A percentile compares a stretch with the other conserved stretches of the same genome.
Evolutionary conservation across 805 yeast genomes (phyloP).

Genomic region (Middelhovenomyces tepae): DNA sequence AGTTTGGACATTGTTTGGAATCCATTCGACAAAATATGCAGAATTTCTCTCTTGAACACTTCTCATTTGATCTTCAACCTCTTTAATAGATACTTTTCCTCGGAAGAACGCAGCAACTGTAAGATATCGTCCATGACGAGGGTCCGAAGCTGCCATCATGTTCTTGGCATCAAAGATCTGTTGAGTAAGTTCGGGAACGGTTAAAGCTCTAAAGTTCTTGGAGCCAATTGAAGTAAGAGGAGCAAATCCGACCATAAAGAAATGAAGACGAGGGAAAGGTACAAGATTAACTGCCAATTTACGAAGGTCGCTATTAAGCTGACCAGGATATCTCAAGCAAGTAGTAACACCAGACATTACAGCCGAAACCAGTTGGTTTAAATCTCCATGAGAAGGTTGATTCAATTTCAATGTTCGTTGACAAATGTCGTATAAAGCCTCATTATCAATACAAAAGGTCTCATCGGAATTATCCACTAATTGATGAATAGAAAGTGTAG

Average conservation of each 20-base stretch:
- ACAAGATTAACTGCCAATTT: constrained; percentile 90
- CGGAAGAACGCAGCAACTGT: constrained; percentile 92
- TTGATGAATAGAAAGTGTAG: constrained; percentile 84
- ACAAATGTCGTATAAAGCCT: constrained; percentile 85
- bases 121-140: constrained; percentile 81
- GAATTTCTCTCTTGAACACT: constrained; percentile 75
- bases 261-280: constrained; percentile 92
- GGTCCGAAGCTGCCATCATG: constrained; percentile 95
- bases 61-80: constrained; percentile 89
- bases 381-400: constrained; percentile 70
- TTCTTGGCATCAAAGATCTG: constrained; percentile 88
- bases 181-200: constrained; percentile 87
- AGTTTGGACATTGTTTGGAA: constrained; percentile 90
- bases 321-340: constrained; percentile 90
- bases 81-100: constrained; percentile 87
- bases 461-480: constrained; percentile 86
- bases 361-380: constrained; percentile 74
- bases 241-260: constrained; percentile 92
- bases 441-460: constrained; percentile 92
- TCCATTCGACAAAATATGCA: constrained; percentile 88
- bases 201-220: constrained; percentile 70
- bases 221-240: constrained; percentile 79
- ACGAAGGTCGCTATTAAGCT: constrained; percentile 84
- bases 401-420: constrained; percentile 73
- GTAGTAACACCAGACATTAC: constrained; percentile 97